Evolutionary conservation across 78 protist genomes (phyloP).

Genomic region (Neovahlkampfia damariscottae): DNA sequence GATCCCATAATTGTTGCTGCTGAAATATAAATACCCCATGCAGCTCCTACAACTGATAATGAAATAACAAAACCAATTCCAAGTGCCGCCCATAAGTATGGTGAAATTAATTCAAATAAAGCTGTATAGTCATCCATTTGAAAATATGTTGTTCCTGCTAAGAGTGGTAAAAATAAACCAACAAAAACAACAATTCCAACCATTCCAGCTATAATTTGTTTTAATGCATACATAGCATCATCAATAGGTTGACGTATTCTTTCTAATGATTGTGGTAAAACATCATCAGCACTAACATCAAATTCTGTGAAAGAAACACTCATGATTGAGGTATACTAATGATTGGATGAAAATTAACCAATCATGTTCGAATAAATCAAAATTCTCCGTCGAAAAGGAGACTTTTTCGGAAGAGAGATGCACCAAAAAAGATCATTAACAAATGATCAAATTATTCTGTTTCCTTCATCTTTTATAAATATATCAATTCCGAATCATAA

Average conservation of each 20-base stretch:
- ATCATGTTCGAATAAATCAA: too few relatives aligned
- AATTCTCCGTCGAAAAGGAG: too few relatives aligned
- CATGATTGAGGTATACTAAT: too few relatives aligned
- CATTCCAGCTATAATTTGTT: background rate
- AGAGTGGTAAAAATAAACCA: background rate
- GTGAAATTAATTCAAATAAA: constrained; percentile 25
- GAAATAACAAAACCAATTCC: constrained; percentile 82
- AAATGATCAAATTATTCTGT: too few relatives aligned
- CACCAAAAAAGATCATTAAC: too few relatives aligned
- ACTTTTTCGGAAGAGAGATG: too few relatives aligned
- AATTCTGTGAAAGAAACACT: too few relatives aligned
- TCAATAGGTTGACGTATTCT: background rate
- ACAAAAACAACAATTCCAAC: background rate
- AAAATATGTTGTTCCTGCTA: background rate
- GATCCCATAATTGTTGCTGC: constrained; percentile 86
- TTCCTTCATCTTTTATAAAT: too few relatives aligned
- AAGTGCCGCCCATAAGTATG: constrained; percentile 65
- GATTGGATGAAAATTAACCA: too few relatives aligned
- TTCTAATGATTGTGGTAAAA: background rate
- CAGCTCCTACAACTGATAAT: constrained; percentile 93
- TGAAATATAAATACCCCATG: constrained; percentile 94
- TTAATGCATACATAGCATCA: background rate
- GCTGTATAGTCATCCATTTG: background rate
- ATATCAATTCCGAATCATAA: too few relatives aligned
- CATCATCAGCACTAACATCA: too few relatives aligned